Base-by-base conservation (phyloP, 345 rosid genomes). In the Pistacia atlantica region DNA sequence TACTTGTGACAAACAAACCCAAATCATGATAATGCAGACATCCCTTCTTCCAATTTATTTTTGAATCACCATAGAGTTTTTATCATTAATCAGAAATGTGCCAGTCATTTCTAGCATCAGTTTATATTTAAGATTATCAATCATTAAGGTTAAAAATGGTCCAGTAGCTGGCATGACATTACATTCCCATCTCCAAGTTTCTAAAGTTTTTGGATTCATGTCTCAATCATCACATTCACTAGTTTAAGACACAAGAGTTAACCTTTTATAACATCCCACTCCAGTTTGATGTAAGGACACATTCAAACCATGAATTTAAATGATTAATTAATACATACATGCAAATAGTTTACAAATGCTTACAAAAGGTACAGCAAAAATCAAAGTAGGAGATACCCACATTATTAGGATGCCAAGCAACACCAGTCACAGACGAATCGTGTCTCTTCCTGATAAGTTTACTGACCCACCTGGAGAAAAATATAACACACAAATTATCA, bases 361-460 rank as follows among this genome's bases (percentile, higher is more conserved):
- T 46, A 65, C 51, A 54, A 8, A 77, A 17, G 35, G 37, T 42
- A 61, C 55, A 17, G 22, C 33, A 61, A 58, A 54, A 42, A 42
- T 7, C 8, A 48, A 56, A 33, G 54, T 69, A 38, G 52, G 71
- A 63, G 72, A 65, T 59, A 84, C 97, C 1, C n/a, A 93, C 99
- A 86, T 93, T 96, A 79, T 96, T 91, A 72, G 98, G 99, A 84
- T 96, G 99, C 99, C 99, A 96, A 25, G 98, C 98, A 83, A 93
- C 92, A 79, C 87, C 84, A 74, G 98, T 96, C 83, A 96, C 98
- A 31, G 99, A 96, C 54, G 98, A 93, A 74, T 91, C 89, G 48
- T 96, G 99, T 67, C 88, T 86, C 82, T 92, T 96, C 88, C 97
- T 90, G 80, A 93, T 90, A 77, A 96, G 95, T 84, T 93, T 96